Conservation (phyloP, 2,329 filamentous ascomycete genomes). For the Cadophora sp. region DNA sequence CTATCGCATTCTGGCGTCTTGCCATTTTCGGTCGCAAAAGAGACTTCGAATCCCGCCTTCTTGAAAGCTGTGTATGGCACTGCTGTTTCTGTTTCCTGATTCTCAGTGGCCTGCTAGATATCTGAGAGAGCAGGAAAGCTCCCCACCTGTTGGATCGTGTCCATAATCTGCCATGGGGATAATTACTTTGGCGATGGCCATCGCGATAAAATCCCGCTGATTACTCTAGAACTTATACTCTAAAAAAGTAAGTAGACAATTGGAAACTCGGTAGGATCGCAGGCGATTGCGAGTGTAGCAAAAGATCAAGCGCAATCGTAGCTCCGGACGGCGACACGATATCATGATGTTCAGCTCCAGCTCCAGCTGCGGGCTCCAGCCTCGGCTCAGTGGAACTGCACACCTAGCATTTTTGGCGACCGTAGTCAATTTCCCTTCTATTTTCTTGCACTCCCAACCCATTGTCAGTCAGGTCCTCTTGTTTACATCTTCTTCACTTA, state of each 20-base stretch:
- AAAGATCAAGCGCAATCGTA: no score
- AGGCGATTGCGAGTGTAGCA: no score
- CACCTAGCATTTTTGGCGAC: not conserved
- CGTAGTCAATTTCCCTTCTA: not conserved
- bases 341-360: not conserved
- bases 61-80: constrained; percentile 57
- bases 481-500: not conserved
- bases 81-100: constrained; percentile 52
- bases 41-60: constrained; percentile 53
- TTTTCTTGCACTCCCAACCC: not conserved
- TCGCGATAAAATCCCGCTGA: not conserved
- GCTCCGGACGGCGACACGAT: not conserved
- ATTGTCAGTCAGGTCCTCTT: not conserved
- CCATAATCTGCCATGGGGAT: constrained; percentile 62
- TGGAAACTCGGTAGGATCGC: not conserved
- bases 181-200: constrained; percentile 47
- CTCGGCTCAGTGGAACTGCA: not conserved
- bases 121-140: not conserved
- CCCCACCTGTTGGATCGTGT: constrained; percentile 59
- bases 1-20: constrained; percentile 55
- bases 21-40: constrained; percentile 58
- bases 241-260: not conserved
- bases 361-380: not conserved
- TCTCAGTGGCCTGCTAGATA: not conserved
- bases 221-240: not conserved